Conservation (phyloP, 2,329 filamentous ascomycete species). For the Fusarium proliferatum region DNA sequence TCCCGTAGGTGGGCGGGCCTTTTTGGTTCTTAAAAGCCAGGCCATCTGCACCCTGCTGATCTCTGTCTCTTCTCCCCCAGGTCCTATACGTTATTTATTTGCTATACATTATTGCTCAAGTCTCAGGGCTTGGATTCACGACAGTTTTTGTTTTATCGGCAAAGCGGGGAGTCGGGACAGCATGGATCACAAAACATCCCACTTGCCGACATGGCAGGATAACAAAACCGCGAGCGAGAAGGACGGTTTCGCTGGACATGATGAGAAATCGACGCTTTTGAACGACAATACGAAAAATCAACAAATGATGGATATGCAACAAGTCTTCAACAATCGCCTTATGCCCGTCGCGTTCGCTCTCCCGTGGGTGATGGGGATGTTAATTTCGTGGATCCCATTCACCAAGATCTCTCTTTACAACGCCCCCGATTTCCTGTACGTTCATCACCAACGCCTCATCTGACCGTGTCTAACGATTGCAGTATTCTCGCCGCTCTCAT, state of each 20-base stretch:
- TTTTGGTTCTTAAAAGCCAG: slow-evolving; percentile 5
- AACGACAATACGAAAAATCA: not conserved
- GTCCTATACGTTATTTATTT: not conserved
- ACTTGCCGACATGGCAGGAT: slow-evolving; percentile 22
- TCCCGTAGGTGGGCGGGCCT: not conserved
- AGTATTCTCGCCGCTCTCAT: slow-evolving; percentile 23
- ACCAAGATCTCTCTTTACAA: slow-evolving; percentile 21
- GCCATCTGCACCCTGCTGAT: slow-evolving; percentile 6
- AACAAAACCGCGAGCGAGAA: slow-evolving; percentile 5
- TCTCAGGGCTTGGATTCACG: not conserved
- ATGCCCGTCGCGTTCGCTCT: slow-evolving; percentile 27
- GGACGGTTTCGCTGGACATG: not conserved
- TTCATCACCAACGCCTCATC: not conserved
- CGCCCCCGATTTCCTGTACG: slow-evolving; percentile 30
- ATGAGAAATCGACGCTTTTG: not conserved
- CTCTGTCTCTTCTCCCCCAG: not conserved
- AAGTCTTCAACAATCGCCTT: slow-evolving; percentile 5
- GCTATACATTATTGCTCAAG: not conserved
- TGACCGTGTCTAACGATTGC: not conserved
- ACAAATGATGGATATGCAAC: not conserved
- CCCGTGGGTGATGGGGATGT: slow-evolving; percentile 29
- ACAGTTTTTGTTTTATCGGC: slow-evolving; percentile 2
- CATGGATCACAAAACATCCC: slow-evolving; percentile 20
- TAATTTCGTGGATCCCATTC: slow-evolving; percentile 34
- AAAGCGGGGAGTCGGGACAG: slow-evolving; percentile 10